These are phyloP conservation scores for Colletotrichum zoysiae DNA, from an alignment of 2,329 filamentous ascomycete species.

Conservation along the genomic window DNA sequence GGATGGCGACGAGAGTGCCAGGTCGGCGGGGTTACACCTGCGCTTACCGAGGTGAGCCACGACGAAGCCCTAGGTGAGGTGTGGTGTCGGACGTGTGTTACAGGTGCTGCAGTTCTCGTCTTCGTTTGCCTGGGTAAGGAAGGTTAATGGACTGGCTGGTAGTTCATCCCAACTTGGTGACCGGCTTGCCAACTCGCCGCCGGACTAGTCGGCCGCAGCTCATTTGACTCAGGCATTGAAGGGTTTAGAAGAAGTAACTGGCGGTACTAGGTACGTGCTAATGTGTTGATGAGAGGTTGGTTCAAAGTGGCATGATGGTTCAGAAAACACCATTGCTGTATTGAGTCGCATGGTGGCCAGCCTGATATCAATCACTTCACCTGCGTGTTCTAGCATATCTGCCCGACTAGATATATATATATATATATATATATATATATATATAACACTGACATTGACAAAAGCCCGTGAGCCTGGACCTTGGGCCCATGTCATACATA, in stretches of 20 bases:
- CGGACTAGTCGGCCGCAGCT: constrained; percentile 5
- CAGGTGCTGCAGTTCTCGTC: not conserved
- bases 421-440: no score
- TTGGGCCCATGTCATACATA: constrained; percentile 28
- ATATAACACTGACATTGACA: not conserved
- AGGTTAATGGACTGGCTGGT: constrained; percentile 15
- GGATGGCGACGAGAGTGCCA: constrained; percentile 15
- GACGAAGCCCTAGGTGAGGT: not conserved
- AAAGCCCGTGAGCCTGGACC: constrained; percentile 17
- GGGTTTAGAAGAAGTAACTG: constrained; percentile 2
- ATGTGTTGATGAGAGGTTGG: not conserved
- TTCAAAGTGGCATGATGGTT: constrained; percentile 13
- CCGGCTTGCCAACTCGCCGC: not conserved
- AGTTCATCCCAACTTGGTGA: constrained; percentile 37
- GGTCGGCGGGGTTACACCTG: not conserved
- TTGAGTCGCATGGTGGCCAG: not conserved
- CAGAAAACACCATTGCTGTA: not conserved
- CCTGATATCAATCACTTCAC: constrained; percentile 25
- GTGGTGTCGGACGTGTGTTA: not conserved
- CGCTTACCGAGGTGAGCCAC: constrained; percentile 15
- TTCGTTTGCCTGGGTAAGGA: constrained; percentile 6
- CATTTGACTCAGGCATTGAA: not conserved
- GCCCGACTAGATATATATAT: not conserved
- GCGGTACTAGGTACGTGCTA: not conserved
- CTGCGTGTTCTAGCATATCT: constrained; percentile 8